A percentile compares a stretch with the other conserved stretches of the same genome.
Evolutionary conservation across 208 protist species (phyloP).

Genomic region (Leishmania mexicana): DNA sequence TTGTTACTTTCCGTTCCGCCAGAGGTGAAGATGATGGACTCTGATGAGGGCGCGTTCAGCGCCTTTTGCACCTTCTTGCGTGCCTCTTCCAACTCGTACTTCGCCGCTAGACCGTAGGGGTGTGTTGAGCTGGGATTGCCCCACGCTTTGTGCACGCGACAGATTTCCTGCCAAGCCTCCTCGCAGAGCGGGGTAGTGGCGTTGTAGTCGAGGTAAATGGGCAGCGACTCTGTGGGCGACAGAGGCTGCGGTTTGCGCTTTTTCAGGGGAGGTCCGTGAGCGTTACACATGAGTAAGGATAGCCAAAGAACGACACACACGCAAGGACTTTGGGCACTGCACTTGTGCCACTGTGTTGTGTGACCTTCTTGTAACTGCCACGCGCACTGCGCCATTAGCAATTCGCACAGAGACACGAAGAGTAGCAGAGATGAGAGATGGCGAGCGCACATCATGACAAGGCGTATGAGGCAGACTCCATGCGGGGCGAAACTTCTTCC

Average conservation of each 20-base stretch:
- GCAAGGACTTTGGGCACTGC: not conserved
- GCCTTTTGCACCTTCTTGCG: constrained; percentile 57
- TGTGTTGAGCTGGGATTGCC: constrained; percentile 92
- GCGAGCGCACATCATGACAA: not conserved
- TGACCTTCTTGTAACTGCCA: not conserved
- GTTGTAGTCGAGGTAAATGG: constrained; percentile 95
- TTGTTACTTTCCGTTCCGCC: constrained; percentile 96
- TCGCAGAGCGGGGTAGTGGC: constrained; percentile 90
- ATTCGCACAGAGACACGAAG: not conserved
- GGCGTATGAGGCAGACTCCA: not conserved
- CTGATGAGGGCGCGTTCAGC: constrained; percentile 42
- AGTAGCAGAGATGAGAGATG: not conserved
- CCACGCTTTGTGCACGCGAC: constrained; percentile 56
- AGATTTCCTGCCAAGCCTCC: constrained; percentile 84
- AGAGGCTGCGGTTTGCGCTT: constrained; percentile 61
- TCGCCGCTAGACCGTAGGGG: constrained; percentile 81
- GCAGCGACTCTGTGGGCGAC: constrained; percentile 47
- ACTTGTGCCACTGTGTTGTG: not conserved
- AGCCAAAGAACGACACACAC: not conserved
- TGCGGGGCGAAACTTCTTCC: not conserved
- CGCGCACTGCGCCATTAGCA: not conserved
- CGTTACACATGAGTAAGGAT: constrained; percentile 58
- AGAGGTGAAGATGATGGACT: constrained; percentile 92
- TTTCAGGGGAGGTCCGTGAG: constrained; percentile 68
- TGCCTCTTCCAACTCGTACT: constrained; percentile 79